Conservation (phyloP, 2,329 filamentous ascomycete genomes). For the Aureobasidium sp. region DNA sequence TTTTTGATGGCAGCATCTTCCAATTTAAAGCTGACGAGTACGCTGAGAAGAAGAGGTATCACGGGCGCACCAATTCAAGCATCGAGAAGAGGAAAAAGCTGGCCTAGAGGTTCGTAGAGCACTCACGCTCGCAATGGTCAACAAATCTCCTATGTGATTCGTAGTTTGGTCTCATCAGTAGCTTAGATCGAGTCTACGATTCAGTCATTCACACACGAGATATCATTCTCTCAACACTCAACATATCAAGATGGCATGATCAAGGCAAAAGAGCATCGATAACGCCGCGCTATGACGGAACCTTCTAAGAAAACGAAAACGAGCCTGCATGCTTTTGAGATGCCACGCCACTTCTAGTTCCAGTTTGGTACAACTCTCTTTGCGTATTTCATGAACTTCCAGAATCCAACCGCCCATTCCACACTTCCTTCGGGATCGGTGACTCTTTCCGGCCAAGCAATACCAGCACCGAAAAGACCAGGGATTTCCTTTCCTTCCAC, state of each 20-base stretch:
- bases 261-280: too few species aligned
- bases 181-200: too few species aligned
- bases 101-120: not conserved
- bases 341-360: slow-evolving; percentile 26
- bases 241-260: too few species aligned
- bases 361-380: slow-evolving; percentile 50
- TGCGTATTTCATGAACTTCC: slow-evolving; percentile 59
- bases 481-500: slow-evolving; percentile 33
- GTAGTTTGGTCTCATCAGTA: too few species aligned
- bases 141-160: too few species aligned
- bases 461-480: slow-evolving; percentile 55
- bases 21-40: slow-evolving; percentile 36
- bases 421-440: slow-evolving; percentile 55
- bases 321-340: not conserved
- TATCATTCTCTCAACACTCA: too few species aligned
- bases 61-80: not conserved
- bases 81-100: slow-evolving; percentile 2
- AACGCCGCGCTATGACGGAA: not conserved
- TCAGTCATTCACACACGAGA: too few species aligned
- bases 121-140: too few species aligned
- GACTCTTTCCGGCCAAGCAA: slow-evolving; percentile 56
- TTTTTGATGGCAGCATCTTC: slow-evolving; percentile 50
- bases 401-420: slow-evolving; percentile 56
- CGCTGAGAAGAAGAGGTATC: slow-evolving; percentile 20
- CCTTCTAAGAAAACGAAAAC: not conserved